These are phyloP conservation scores for Elsinoe batatas DNA, from an alignment of 2,329 filamentous ascomycete species.

Conservation along the genomic window DNA sequence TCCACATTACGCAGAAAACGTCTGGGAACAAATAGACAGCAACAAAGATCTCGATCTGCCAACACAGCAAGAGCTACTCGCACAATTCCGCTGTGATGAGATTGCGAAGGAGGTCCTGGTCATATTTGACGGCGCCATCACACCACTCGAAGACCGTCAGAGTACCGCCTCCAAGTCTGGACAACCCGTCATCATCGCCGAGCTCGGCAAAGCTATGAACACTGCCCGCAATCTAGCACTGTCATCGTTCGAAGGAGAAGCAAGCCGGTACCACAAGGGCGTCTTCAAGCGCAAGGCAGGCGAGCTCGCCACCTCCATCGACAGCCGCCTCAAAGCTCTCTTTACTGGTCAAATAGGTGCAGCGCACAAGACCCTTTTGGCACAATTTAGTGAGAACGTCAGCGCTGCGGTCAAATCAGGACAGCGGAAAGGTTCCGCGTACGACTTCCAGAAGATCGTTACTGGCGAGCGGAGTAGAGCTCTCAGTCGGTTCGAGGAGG, in stretches of 20 bases:
- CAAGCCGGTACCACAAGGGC: slow-evolving; percentile 91
- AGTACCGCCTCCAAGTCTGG: slow-evolving; percentile 64
- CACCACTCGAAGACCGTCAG: slow-evolving; percentile 79
- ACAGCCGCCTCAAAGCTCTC: slow-evolving; percentile 75
- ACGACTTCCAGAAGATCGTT: slow-evolving; percentile 95
- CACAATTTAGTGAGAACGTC: slow-evolving; percentile 78
- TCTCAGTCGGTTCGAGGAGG: slow-evolving; percentile 62
- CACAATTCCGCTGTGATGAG: slow-evolving; percentile 96
- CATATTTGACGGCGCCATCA: slow-evolving; percentile 70
- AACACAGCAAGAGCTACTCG: slow-evolving; percentile 91
- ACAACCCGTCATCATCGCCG: slow-evolving; percentile 59
- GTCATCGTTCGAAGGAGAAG: slow-evolving; percentile 79
- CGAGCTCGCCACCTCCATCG: slow-evolving; percentile 79
- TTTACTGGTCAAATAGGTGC: slow-evolving; percentile 82
- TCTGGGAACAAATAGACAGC: slow-evolving; percentile 98
- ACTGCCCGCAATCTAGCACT: slow-evolving; percentile 62
- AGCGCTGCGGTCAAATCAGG: slow-evolving; percentile 78
- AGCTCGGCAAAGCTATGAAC: slow-evolving; percentile 65
- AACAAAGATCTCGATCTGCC: slow-evolving; percentile 97
- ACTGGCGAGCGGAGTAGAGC: slow-evolving; percentile 68
- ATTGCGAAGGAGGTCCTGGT: slow-evolving; percentile 82
- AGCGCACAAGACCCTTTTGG: slow-evolving; percentile 79
- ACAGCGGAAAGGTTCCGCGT: slow-evolving; percentile 80
- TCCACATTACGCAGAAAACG: slow-evolving; percentile 79
- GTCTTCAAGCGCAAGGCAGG: slow-evolving; percentile 79